Conservation (phyloP, 495 filamentous ascomycete genomes). For the Hypoxylon perforatum region DNA sequence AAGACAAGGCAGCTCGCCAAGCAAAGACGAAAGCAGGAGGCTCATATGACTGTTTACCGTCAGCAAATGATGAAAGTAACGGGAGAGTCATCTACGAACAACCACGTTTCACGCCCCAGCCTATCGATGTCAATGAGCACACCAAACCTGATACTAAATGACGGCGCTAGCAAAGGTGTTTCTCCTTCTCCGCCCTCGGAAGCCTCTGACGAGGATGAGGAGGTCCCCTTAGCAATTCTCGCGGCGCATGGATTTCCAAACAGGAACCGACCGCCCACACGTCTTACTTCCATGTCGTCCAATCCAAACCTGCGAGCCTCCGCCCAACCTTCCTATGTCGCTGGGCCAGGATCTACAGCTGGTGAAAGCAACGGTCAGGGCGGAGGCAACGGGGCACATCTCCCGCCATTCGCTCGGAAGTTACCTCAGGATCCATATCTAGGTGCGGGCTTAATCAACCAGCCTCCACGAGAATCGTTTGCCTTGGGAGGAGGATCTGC, state of each 20-base stretch:
- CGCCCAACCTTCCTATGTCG: constrained; percentile 37
- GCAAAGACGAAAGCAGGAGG: constrained; percentile 88
- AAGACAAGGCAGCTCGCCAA: constrained; percentile 76
- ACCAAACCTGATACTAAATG: constrained; percentile 58
- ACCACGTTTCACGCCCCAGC: constrained; percentile 53
- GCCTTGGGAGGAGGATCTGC: constrained; percentile 74
- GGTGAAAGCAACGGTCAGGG: constrained; percentile 35
- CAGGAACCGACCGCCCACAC: constrained; percentile 80
- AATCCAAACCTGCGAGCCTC: constrained; percentile 69
- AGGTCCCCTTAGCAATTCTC: constrained; percentile 87
- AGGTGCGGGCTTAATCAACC: constrained; percentile 82
- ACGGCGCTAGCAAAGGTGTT: constrained; percentile 38
- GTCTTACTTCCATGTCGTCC: constrained; percentile 72
- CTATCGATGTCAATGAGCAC: constrained; percentile 65
- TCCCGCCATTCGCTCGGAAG: constrained; percentile 88
- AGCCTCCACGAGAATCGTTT: constrained; percentile 79
- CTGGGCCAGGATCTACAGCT: constrained; percentile 36
- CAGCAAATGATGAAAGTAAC: constrained; percentile 98
- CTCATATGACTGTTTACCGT: constrained; percentile 87
- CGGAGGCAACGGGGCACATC: constrained; percentile 44
- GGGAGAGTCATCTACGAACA: constrained; percentile 68
- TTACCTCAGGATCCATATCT: constrained; percentile 91
- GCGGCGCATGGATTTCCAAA: constrained; percentile 93
- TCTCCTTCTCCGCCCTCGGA: constrained; percentile 53
- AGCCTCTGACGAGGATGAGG: constrained; percentile 83